Conservation (phyloP, 202 grass and related monocot species). For the Eragrostis tef region DNA sequence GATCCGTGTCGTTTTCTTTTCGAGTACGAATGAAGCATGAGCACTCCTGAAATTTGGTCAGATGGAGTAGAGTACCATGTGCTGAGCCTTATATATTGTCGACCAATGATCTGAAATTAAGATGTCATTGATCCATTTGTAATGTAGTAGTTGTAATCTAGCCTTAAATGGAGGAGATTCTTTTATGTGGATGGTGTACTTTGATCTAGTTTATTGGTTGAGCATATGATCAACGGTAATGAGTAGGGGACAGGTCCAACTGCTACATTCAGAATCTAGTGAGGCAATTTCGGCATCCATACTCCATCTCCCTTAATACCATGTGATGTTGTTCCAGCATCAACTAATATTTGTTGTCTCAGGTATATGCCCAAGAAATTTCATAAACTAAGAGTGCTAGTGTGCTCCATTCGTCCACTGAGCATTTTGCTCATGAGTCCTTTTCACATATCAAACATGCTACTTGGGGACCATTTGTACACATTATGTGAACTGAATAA, state of each 20-base stretch:
- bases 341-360: conserved; percentile 52
- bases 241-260: conserved; percentile 41
- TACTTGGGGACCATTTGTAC: conserved; percentile 44
- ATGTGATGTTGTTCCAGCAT: conserved; percentile 56
- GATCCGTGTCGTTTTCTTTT: conserved; percentile 39
- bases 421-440: conserved; percentile 37
- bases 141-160: conserved; percentile 40
- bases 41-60: conserved; percentile 16
- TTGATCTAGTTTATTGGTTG: conserved; percentile 52
- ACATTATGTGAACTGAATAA: conserved; percentile 35
- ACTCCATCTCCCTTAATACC: conserved; percentile 28
- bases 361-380: conserved; percentile 51
- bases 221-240: conserved; percentile 23
- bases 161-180: conserved; percentile 44
- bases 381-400: conserved; percentile 33
- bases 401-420: conserved; percentile 54
- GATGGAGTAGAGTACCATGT: conserved; percentile 34
- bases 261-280: conserved; percentile 51
- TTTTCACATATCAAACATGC: conserved; percentile 49
- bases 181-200: conserved; percentile 41
- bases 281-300: conserved; percentile 40
- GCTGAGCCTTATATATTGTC: conserved; percentile 38
- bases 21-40: conserved; percentile 32
- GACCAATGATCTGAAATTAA: conserved; percentile 32
- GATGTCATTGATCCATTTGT: conserved; percentile 33